Base-by-base conservation (phyloP, 805 yeast species). In the Schwanniomyces vanrijiae region DNA sequence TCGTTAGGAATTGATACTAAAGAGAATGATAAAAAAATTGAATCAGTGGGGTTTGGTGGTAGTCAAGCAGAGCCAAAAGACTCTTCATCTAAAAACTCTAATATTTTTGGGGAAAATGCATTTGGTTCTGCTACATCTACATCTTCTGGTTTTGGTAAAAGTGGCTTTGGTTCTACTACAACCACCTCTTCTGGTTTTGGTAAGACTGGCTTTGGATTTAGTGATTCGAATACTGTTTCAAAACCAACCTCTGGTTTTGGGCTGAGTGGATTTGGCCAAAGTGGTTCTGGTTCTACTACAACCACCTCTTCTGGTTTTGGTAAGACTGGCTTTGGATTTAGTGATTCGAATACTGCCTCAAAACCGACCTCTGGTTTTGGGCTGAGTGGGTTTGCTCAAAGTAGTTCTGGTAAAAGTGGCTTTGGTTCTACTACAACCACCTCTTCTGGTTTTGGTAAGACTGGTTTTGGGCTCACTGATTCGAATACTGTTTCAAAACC, bases 11-110 rank as follows among this genome's bases (percentile, higher is more conserved):
- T 11, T 20, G 16, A 13, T 19, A 3, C 39, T 37, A 20, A 20
- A 11, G 25, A n/a, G 4, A 33, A 4, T 18, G 37, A 33, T 33
- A 33, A 4, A 18, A 33, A 14, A 18, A 19, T 13, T 13, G 34
- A 10, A 29, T 29, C 34, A 29, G 16, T 45, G 42, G 55, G 51
- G 4, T 18, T 47, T 24, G 25, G 55, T 33, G 53, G 51, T 5
- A 46, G 50, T 44, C 54, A 52, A 10, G 13, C 21, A 4, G 24
- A 5, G 3, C 7, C 29, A 25, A 25, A 25, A 4, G 8, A n/a
- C 8, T n/a, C 35, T 11, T 11, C 35, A 3, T 31, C 35, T 3
- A 16, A 9, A 31, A 16, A 16, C 13, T 10, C 31, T 3, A 2
- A 37, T 5, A 20, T n/a, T n/a, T 11, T 25, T 37, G 45, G 7